phyloP scores from a whole-genome alignment of 1,284 basidiomycete genomes.

The Apiotrichum gamsii region DNA sequence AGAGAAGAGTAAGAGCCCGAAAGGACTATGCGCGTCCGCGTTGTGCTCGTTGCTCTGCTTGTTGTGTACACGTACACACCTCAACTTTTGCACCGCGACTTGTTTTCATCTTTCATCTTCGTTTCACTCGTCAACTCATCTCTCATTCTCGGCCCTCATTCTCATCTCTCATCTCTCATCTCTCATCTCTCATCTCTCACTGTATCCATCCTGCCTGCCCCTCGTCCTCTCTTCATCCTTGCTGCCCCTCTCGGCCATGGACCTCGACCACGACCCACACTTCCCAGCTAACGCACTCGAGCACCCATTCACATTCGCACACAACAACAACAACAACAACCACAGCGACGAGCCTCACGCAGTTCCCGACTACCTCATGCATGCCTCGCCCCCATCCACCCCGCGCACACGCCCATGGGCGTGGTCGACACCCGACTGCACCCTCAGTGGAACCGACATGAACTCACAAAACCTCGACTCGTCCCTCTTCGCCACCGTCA shows the following conservation, averaged over 20 bases:
- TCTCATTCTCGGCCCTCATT: too few species aligned
- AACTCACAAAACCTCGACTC: neutral
- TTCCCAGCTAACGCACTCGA: slow-evolving; percentile 14
- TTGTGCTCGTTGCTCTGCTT: too few species aligned
- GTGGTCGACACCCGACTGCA: too few species aligned
- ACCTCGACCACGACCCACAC: neutral
- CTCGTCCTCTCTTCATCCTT: neutral
- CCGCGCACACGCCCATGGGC: too few species aligned
- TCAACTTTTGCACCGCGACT: neutral
- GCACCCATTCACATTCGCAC: slow-evolving; percentile 9
- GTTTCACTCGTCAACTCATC: neutral
- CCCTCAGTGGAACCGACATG: too few species aligned
- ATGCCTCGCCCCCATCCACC: neutral
- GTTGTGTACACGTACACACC: too few species aligned
- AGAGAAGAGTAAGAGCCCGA: too few species aligned
- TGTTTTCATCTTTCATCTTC: neutral
- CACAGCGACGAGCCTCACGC: too few species aligned
- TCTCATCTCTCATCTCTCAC: too few species aligned
- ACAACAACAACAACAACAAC: neutral
- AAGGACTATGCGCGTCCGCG: too few species aligned
- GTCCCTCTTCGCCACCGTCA: too few species aligned
- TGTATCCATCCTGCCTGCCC: neutral
- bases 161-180: too few species aligned
- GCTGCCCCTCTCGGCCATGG: neutral
- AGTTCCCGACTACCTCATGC: neutral